These are phyloP conservation scores for Condylostoma magnum DNA, from an alignment of 169 alveolate species.

Conservation along the genomic window DNA sequence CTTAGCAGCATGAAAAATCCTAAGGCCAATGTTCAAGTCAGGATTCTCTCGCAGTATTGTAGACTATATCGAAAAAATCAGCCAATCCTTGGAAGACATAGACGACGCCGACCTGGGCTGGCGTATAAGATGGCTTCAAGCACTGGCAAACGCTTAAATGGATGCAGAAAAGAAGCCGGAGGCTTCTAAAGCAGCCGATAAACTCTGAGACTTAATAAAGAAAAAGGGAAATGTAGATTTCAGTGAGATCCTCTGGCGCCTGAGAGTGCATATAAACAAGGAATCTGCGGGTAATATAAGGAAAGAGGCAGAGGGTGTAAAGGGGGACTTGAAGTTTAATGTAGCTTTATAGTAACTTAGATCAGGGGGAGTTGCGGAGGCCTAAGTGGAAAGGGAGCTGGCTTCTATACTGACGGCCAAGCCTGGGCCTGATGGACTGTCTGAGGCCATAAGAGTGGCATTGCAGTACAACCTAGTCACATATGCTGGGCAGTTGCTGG, in stretches of 20 bases:
- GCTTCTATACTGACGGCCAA: conserved; percentile 40
- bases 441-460: conserved; percentile 81
- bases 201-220: conserved; percentile 81
- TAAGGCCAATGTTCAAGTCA: conserved; percentile 65
- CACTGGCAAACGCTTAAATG: conserved; percentile 66
- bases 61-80: conserved; percentile 73
- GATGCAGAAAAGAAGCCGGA: conserved; percentile 87
- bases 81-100: conserved; percentile 77
- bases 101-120: conserved; percentile 85
- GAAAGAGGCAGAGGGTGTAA: conserved; percentile 80
- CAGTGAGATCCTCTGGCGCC: conserved; percentile 72
- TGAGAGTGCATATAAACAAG: conserved; percentile 79
- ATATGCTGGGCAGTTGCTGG: conserved; percentile 66
- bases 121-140: conserved; percentile 71
- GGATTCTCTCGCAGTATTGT: conserved; percentile 70
- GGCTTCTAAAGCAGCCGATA: conserved; percentile 78
- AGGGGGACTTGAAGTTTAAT: conserved; percentile 62
- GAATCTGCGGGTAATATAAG: conserved; percentile 76
- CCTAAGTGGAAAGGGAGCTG: conserved; percentile 84
- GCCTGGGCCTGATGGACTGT: conserved; percentile 62
- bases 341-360: conserved; percentile 72
- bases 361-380: conserved; percentile 81
- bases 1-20: conserved; percentile 67
- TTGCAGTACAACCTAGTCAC: conserved; percentile 58
- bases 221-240: conserved; percentile 81